Evolutionary conservation across 108 stramenopile species (phyloP), one percentile per base, ranked within the genome.

Genomic region (Stephanodiscus minutulus): DNA sequence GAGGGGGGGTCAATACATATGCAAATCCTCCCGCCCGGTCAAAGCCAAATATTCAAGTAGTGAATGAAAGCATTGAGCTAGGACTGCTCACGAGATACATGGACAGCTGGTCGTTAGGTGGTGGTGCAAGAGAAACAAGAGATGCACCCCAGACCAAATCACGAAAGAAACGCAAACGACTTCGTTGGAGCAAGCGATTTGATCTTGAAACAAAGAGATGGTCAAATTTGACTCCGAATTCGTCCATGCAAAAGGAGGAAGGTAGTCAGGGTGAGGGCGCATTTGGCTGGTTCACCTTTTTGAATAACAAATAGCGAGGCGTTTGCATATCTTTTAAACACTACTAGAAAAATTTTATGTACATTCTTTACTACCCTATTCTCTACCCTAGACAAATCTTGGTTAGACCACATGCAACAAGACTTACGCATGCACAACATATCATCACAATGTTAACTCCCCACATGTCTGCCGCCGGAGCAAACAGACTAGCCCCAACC

Each of bases 401-500:
- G 6, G 93, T 91, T 18, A 91, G 33, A 9, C 72, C 21, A 18
- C 80, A 85, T 9, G 87, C 85, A 39, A 95, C 43, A 17, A 92
- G 52, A 31, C 90, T 80, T 12, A 95, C 69, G 25, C 68, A 78
- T 2, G 82, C 83, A 72, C 94, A 95, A 28, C 85, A 67, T 9
- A 91, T 58, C 90, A 95, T 89, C 39, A 95, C 91, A 11, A 66
- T 33, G 27, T 53, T 73, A 35, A 88, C 80, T 10, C 91, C 94
- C 46, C 81, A 79, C 36, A 53, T 31, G 41, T 87, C 83, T 29
- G 90, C 82, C 15, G 84, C 83, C 28, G 90, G 90, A 24, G 74
- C 85, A 83, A 95, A 95, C 7, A 87, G 64, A 27, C 83, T 79
- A 17, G 93, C 88, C 12, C 93, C 93, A 24, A 79, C 44, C n/a